Evolutionary conservation across 176 grass and related monocot species (phyloP), one percentile per base, ranked within the genome.

Genomic region (Cocos nucifera): DNA sequence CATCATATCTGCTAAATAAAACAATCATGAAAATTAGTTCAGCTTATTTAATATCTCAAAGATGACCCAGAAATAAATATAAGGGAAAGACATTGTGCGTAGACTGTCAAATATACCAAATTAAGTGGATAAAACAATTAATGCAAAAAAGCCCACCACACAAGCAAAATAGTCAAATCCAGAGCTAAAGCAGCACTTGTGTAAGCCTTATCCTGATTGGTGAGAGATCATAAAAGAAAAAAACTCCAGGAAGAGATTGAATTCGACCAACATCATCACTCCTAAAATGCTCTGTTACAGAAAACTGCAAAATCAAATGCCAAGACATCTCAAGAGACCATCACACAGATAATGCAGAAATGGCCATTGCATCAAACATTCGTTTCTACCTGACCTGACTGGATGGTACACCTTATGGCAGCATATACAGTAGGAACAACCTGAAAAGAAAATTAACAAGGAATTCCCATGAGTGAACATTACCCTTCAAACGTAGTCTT

Each of bases 191-290:
- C 30, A 0, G 68, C 58, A 53, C 32, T 71, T 24, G 22, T 79
- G 21, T 27, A 76, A 3, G 57, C 8, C 3, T 60, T 77, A 98
- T 87, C 93, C 92, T 92, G 64, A 92, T 89, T 59, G 93, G 93
- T 6, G 93, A 98, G 52, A 98, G 93, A 48, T 98, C 93, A 25
- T 92, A 92, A 73, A 98, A 92, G 93, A 98, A 98, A 65, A 98
- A 92, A 20, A 98, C 93, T 2, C 93, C 93, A 57, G 93, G 93
- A 85, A 98, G 68, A 76, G 73, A 59, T 71, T 92, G 87, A 50
- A 86, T 69, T 66, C 82, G 78, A 57, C 84, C 82, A 65, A 63
- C 71, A 60, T 92, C 82, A 16, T 83, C 83, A 67, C 73, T 87
- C 76, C 79, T 92, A 64, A 84, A 85, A 85, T 98, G 87, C 66